Percentiles rank a stretch among this genome's conserved stretches.
Conservation (phyloP, 2,329 filamentous ascomycete species). For the Penicillium sp. region DNA sequence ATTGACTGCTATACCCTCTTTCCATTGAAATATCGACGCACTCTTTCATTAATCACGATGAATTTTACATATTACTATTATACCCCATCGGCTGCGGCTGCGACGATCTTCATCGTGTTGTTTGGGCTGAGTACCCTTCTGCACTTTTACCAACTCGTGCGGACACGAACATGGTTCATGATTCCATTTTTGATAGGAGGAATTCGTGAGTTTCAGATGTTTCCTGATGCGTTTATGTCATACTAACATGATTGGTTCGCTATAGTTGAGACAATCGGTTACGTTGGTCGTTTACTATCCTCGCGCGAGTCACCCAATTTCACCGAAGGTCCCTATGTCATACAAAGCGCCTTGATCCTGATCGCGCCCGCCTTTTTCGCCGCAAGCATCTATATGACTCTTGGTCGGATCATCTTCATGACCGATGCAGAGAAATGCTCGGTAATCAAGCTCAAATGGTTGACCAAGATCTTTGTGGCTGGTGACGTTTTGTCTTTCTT, state of each 20-base stretch:
- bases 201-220: conserved; percentile 27
- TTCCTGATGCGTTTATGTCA: not conserved
- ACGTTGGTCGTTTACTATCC: conserved; percentile 51
- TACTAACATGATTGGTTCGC: not conserved
- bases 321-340: conserved; percentile 28
- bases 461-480: conserved; percentile 33
- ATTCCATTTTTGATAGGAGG: conserved; percentile 35
- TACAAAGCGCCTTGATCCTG: conserved; percentile 29
- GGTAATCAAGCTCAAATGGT: conserved; percentile 21
- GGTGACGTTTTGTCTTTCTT: conserved; percentile 35
- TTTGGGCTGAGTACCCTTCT: conserved; percentile 25
- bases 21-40: no score
- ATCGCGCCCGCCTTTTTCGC: conserved; percentile 32
- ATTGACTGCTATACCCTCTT: not conserved
- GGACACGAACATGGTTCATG: conserved; percentile 31
- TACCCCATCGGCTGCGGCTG: conserved; percentile 22
- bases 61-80: conserved; percentile 26
- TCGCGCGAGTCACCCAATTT: conserved; percentile 32
- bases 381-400: conserved; percentile 31
- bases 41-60: not conserved
- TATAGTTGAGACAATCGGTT: conserved; percentile 55
- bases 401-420: conserved; percentile 30
- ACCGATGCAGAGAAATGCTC: conserved; percentile 25
- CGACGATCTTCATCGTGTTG: conserved; percentile 23
- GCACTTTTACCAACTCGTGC: conserved; percentile 26